phyloP scores from a whole-genome alignment of 768 basidiomycete genomes.

The Russula olivacea region DNA sequence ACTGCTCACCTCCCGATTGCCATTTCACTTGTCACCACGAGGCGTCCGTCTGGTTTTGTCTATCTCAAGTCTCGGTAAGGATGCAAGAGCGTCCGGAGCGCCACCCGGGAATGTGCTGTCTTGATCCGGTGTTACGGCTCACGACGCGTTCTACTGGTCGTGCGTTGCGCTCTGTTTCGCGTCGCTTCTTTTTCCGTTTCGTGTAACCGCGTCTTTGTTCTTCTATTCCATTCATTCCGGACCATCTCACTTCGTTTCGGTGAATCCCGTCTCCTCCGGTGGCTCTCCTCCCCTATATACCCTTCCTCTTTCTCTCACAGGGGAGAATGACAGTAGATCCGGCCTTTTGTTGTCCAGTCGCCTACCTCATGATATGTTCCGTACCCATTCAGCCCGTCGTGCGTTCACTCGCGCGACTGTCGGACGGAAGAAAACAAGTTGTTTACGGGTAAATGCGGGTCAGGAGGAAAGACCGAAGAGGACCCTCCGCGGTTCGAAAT shows the following conservation, averaged over 20 bases:
- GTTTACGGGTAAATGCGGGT: neutral
- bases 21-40: constrained; percentile 7
- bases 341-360: neutral
- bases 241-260: neutral
- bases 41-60: neutral
- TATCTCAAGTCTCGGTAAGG: neutral
- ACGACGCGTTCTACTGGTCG: neutral
- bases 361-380: neutral
- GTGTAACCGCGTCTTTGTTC: neutral
- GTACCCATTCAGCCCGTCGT: neutral
- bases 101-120: neutral
- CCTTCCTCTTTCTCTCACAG: neutral
- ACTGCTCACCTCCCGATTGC: neutral
- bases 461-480: neutral
- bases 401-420: neutral
- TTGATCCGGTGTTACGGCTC: neutral
- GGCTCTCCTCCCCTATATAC: neutral
- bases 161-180: neutral
- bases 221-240: constrained; percentile 17
- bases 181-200: neutral
- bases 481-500: neutral
- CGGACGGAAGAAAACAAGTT: constrained; percentile 4
- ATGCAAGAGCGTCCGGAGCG: neutral
- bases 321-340: neutral
- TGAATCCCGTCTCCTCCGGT: neutral